Evolutionary conservation across 805 yeast species (phyloP).

Genomic region (Tetrapisispora pingtungensis): DNA sequence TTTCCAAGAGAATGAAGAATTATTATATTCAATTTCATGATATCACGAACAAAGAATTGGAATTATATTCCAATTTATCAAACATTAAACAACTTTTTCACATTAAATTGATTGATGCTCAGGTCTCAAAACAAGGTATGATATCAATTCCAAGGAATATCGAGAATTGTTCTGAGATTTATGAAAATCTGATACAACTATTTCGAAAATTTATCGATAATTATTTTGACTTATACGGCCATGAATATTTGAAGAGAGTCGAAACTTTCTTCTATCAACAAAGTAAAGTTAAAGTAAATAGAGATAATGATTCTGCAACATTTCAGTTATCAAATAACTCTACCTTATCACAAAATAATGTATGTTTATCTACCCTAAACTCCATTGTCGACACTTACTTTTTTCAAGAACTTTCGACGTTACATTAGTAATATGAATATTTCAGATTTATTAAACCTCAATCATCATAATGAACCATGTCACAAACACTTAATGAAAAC

Average conservation of each 20-base stretch:
- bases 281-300: not conserved
- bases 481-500: not conserved
- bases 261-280: slow-evolving; percentile 2
- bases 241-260: slow-evolving; percentile 16
- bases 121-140: slow-evolving; percentile 6
- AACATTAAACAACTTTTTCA: not conserved
- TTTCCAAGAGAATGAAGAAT: slow-evolving; percentile 43
- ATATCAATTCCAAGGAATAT: not conserved
- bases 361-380: not conserved
- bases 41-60: slow-evolving; percentile 15
- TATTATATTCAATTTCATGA: slow-evolving; percentile 32
- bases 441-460: not conserved
- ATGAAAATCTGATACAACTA: not conserved
- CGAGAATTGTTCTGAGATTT: not conserved
- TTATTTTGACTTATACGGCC: slow-evolving; percentile 17
- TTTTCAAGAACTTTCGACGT: not conserved
- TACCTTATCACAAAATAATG: not conserved
- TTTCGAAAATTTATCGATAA: slow-evolving; percentile 13
- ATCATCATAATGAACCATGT: not conserved
- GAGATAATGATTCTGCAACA: not conserved
- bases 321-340: not conserved
- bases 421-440: not conserved
- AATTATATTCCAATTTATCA: not conserved
- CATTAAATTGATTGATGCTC: slow-evolving; percentile 17
- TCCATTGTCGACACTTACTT: not conserved